Evolutionary conservation across 2,329 filamentous ascomycete species (phyloP).

Genomic region (Exophiala spinifera): DNA sequence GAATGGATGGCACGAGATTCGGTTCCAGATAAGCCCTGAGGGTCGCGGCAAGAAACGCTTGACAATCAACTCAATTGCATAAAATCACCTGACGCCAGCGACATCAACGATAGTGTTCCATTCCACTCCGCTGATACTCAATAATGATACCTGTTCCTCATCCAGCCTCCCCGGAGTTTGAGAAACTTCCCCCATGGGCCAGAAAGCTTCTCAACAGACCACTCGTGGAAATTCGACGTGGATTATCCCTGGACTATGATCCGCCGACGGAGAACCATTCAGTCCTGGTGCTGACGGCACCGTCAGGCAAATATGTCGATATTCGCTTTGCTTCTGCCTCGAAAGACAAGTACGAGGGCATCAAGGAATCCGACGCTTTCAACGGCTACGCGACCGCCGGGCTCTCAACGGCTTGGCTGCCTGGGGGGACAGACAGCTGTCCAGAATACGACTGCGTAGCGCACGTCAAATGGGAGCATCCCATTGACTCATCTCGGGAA

Average conservation of each 20-base stretch:
- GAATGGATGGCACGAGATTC: no score
- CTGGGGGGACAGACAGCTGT: neutral
- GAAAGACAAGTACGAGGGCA: neutral
- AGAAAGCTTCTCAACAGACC: neutral
- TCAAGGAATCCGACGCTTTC: neutral
- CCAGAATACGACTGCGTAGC: neutral
- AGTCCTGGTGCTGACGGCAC: slow-evolving; percentile 1
- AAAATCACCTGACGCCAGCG: no score
- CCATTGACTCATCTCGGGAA: slow-evolving; percentile 1
- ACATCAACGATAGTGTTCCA: no score
- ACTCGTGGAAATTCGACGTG: slow-evolving; percentile 1
- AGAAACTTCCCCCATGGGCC: neutral
- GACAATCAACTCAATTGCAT: no score
- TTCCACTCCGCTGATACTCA: no score
- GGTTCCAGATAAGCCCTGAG: no score
- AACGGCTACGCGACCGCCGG: slow-evolving; percentile 1
- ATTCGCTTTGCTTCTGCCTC: neutral
- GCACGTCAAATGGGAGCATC: slow-evolving; percentile 5
- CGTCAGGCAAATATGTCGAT: slow-evolving; percentile 6
- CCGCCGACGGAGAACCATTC: slow-evolving; percentile 1
- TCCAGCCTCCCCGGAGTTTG: neutral
- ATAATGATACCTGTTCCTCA: no score
- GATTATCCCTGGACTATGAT: slow-evolving; percentile 1
- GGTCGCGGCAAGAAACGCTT: no score
- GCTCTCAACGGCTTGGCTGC: neutral